Evolutionary conservation across 2,329 filamentous ascomycete genomes (phyloP), one percentile per base, ranked within the genome.

Genomic region (Stagonosporopsis vannaccii): DNA sequence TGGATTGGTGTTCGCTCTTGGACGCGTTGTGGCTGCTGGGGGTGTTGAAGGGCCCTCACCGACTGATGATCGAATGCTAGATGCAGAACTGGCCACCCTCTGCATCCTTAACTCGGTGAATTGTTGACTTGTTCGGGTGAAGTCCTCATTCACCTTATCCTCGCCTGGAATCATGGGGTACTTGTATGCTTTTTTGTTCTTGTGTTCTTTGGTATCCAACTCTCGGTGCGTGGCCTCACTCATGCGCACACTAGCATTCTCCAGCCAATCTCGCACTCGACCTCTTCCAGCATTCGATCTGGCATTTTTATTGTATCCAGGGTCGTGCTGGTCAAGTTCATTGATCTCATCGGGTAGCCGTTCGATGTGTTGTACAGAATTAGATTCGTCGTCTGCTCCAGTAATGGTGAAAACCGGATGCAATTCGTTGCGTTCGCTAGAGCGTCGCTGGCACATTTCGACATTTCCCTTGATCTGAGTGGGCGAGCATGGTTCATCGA

Each of bases 151-250:
- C 26, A 82, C 78, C 2, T 71, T 57, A 1, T 58, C 63, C 60
- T 87, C 85, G 2, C 84, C 85, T 0, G 85, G 85, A 0, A 85
- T 75, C 50, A 82, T 79, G 0, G 85, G 85, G 43, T 81, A 88
- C n/a, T 78, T 75, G n/a, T 72, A 67, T 3, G 81, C 80, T 39
- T 73, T 74, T 17, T 81, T 79, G 4, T 70, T 72, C 43, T 78
- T 78, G 62, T 85, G 85, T 1, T 78, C 78, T 0, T 78, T 78
- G 26, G 81, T 77, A 49, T 85, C 80, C 2, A 69, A 55, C 26
- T 63, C 66, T n/a, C 81, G 75, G 1, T 78, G 75, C 0, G 79
- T 76, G 26, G 82, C 79, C 0, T 79, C 80, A 3, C 81, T 80
- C 0, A 87, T 61, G 13, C 79, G 77, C 11, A 80, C 75, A 7